phyloP scores from a whole-genome alignment of 768 basidiomycete genomes.

The Exsudoporus frostii region DNA sequence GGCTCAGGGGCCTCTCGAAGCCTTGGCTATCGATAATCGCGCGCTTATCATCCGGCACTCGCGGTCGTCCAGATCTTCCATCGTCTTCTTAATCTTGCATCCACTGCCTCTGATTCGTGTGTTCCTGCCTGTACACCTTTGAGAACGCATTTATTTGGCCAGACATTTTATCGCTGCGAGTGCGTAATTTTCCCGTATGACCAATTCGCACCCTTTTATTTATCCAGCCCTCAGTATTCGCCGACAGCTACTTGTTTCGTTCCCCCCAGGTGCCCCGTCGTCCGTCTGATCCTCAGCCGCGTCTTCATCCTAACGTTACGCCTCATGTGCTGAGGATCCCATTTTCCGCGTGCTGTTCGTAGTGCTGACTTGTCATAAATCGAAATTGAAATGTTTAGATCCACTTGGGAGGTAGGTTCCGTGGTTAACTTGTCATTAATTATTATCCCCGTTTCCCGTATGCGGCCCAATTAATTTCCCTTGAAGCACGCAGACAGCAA shows the following conservation, averaged over 20 bases:
- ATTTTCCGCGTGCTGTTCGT: conserved; percentile 1
- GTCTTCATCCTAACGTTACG: conserved; percentile 4
- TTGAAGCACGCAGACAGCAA: not conserved
- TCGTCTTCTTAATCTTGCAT: not conserved
- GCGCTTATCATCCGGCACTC: conserved; percentile 19
- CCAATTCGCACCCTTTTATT: conserved; percentile 1
- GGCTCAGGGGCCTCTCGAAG: conserved; percentile 18
- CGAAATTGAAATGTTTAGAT: conserved; percentile 1
- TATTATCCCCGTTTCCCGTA: not conserved
- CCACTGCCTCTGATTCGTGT: not conserved
- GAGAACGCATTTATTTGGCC: not conserved
- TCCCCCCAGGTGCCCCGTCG: not conserved
- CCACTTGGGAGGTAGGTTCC: not conserved
- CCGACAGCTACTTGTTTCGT: not conserved
- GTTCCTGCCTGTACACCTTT: not conserved
- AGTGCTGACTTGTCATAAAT: conserved; percentile 2
- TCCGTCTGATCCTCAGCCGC: not conserved
- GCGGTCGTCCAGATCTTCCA: conserved; percentile 1
- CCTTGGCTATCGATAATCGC: conserved; percentile 23
- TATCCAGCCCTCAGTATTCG: not conserved
- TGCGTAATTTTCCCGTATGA: conserved; percentile 5
- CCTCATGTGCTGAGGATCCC: conserved; percentile 7
- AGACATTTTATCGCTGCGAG: conserved; percentile 1
- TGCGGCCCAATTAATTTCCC: not conserved
- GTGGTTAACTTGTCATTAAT: conserved; percentile 1